Evolutionary conservation across 257 asterid genomes (phyloP).

Genomic region (Nicotiana sylvestris): DNA sequence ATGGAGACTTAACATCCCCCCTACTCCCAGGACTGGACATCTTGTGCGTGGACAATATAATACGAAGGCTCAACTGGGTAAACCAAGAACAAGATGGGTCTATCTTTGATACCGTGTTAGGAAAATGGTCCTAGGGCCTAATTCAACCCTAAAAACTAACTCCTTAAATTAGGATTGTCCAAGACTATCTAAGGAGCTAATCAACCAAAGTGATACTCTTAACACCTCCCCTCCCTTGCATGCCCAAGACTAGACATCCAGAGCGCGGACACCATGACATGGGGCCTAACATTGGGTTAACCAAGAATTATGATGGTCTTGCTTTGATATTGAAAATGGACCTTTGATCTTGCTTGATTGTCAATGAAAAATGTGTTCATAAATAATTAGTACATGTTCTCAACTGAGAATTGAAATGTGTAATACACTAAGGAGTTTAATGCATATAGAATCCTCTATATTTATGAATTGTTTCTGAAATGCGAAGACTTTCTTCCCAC

Average conservation of each 20-base stretch:
- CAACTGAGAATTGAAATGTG: background rate
- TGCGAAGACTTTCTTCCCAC: background rate
- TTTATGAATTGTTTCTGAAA: background rate
- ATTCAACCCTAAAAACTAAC: background rate
- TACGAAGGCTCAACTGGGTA: background rate
- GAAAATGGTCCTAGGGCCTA: background rate
- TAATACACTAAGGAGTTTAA: background rate
- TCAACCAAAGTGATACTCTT: background rate
- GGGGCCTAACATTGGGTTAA: background rate
- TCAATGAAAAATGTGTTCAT: background rate
- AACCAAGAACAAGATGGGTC: background rate
- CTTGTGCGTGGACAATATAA: background rate
- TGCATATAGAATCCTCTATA: background rate
- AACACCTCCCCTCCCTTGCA: background rate
- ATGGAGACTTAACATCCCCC: background rate
- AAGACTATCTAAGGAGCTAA: background rate
- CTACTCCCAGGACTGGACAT: background rate
- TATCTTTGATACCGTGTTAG: background rate
- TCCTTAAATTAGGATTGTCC: background rate
- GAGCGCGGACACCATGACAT: background rate
- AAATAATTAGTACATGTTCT: background rate
- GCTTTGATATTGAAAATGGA: background rate
- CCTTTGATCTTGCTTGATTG: background rate
- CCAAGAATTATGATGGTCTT: background rate
- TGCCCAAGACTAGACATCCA: background rate